These are phyloP conservation scores for Agrocybe chaxingu DNA, from an alignment of 768 basidiomycete genomes.

Conservation along the genomic window DNA sequence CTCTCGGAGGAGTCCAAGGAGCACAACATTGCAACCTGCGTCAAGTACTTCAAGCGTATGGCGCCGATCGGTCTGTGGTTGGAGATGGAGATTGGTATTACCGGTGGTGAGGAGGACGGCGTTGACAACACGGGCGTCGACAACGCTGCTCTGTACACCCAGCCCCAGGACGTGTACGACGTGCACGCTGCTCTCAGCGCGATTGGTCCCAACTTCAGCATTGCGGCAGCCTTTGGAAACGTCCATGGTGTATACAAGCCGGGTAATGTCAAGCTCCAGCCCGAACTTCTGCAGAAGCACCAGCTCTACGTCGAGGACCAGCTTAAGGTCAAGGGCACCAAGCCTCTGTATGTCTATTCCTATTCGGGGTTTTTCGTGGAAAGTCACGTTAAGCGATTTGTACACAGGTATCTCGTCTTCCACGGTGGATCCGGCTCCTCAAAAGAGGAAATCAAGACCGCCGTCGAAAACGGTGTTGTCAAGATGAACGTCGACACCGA, in stretches of 20 bases:
- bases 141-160: slow-evolving; percentile 93
- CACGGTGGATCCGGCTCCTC: slow-evolving; percentile 98
- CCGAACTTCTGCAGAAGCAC: slow-evolving; percentile 89
- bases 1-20: slow-evolving; percentile 91
- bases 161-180: slow-evolving; percentile 94
- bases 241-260: slow-evolving; percentile 99
- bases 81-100: slow-evolving; percentile 99
- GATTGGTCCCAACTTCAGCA: slow-evolving; percentile 92
- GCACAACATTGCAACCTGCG: slow-evolving; percentile 92
- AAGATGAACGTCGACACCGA: slow-evolving; percentile 99
- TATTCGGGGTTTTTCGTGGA: background rate
- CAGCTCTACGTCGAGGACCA: slow-evolving; percentile 73
- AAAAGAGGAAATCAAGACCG: slow-evolving; percentile 92
- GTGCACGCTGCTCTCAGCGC: slow-evolving; percentile 80
- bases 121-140: slow-evolving; percentile 97
- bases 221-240: slow-evolving; percentile 98
- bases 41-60: slow-evolving; percentile 94
- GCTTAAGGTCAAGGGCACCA: slow-evolving; percentile 55
- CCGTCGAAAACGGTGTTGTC: slow-evolving; percentile 89
- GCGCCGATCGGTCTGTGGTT: slow-evolving; percentile 90
- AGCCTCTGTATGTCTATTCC: slow-evolving; percentile 72
- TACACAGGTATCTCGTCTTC: slow-evolving; percentile 90
- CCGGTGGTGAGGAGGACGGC: slow-evolving; percentile 98
- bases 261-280: slow-evolving; percentile 92
- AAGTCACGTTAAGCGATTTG: slow-evolving; percentile 1